These are phyloP conservation scores for Eimeria necatrix DNA, from an alignment of 169 alveolate genomes.

Conservation along the genomic window DNA sequence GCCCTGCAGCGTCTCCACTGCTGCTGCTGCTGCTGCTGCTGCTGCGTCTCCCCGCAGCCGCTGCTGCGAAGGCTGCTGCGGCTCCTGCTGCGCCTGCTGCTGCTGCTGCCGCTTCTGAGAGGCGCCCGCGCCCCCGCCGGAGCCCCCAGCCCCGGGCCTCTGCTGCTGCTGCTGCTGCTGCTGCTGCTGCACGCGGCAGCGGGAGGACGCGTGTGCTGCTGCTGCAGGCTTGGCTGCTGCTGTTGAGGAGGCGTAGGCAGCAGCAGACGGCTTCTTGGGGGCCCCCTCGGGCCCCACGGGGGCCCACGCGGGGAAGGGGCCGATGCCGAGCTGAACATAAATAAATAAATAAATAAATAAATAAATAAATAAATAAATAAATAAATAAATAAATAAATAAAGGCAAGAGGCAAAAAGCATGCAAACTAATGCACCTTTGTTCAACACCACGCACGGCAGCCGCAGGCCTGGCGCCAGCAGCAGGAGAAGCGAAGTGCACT, in stretches of 20 bases:
- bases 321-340: constrained; percentile 49
- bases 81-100: background rate
- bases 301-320: constrained; percentile 76
- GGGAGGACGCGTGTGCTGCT: background rate
- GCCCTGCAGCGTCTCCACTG: constrained; percentile 52
- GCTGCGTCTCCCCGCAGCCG: constrained; percentile 35
- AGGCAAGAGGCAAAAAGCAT: background rate
- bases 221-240: background rate
- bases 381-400: no score
- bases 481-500: no score
- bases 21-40: constrained; percentile 64
- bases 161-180: constrained; percentile 4
- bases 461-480: no score
- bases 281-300: background rate
- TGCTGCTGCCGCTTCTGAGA: background rate
- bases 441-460: no score
- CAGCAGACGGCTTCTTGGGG: background rate
- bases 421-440: no score
- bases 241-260: no score
- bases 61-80: constrained; percentile 3
- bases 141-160: background rate
- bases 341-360: background rate
- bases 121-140: constrained; percentile 35
- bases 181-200: constrained; percentile 48
- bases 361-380: background rate